Evolutionary conservation across 179 eudicot genomes (phyloP), one percentile per base, ranked within the genome.

Genomic region (Amaranthus tricolor): DNA sequence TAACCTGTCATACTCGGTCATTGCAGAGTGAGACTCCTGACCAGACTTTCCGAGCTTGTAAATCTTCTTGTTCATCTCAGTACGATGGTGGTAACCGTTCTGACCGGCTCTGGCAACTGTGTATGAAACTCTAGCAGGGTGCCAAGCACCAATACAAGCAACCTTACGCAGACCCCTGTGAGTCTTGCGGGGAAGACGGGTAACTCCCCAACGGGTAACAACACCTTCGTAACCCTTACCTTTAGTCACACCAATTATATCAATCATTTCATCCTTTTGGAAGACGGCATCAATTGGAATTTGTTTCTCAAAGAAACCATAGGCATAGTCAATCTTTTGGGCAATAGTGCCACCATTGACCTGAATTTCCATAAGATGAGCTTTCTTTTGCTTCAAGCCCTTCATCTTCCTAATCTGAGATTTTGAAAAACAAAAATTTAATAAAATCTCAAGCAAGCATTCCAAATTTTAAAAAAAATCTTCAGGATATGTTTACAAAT

Each of bases 101-200:
- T 91, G 97, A 68, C 94, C 97, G 78, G 97, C 97, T 80, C 97
- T 87, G 17, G 93, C 96, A 60, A 90, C 96, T 11, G 96, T 90
- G 86, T 87, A 90, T 3, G 93, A 90, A 62, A 90, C 96, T 60
- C 96, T 78, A 40, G 96, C 96, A 78, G 96, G 91, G 74, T 90
- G 93, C 96, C 93, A 90, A 0, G 93, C 89, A 40, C 96, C 92
- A 79, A 90, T 90, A 87, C 97, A 91, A 31, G 97, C 97, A 72
- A 91, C 97, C 90, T 91, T 91, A 63, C 97, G 88, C 54, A 91
- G 87, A 78, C 97, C 97, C 79, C 97, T 90, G 78, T 91, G 97
- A 63, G 92, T 91, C 82, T 91, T 91, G 31, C 97, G 92, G 45
- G 97, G 97, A 68, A 91, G 94, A 58, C 97, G 94, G 15, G 94